These are phyloP conservation scores for Thalassia testudinum DNA, from an alignment of 116 monocot genomes.

Conservation along the genomic window DNA sequence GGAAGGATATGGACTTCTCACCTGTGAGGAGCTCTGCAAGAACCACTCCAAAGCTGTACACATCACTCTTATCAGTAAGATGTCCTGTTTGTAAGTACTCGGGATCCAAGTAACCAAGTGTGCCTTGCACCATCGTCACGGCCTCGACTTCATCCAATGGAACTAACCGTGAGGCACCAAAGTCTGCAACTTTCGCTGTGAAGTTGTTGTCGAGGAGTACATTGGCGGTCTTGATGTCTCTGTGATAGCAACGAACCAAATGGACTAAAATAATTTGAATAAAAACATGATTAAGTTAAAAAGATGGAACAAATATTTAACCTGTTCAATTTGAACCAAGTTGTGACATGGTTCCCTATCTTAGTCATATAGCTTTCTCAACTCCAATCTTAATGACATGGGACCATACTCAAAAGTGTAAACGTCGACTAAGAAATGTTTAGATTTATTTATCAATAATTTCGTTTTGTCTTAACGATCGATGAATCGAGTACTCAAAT, in stretches of 20 bases:
- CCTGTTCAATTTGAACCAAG: too few relatives aligned
- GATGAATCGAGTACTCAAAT: too few relatives aligned
- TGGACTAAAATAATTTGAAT: too few relatives aligned
- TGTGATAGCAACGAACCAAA: neutral
- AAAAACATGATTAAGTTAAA: too few relatives aligned
- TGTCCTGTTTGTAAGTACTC: slow-evolving; percentile 21
- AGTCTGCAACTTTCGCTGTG: slow-evolving; percentile 5
- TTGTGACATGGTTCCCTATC: too few relatives aligned
- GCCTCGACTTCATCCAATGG: neutral
- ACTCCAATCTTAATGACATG: too few relatives aligned
- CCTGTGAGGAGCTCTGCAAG: slow-evolving; percentile 17
- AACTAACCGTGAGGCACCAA: slow-evolving; percentile 2
- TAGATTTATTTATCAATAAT: too few relatives aligned
- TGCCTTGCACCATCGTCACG: slow-evolving; percentile 12
- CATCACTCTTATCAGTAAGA: slow-evolving; percentile 27
- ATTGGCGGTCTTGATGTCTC: slow-evolving; percentile 9
- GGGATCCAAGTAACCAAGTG: slow-evolving; percentile 27
- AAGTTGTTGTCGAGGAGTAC: neutral
- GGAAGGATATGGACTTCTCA: slow-evolving; percentile 4
- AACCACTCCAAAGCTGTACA: slow-evolving; percentile 21
- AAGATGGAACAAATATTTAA: too few relatives aligned
- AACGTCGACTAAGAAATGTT: too few relatives aligned
- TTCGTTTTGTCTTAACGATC: too few relatives aligned
- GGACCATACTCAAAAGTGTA: too few relatives aligned
- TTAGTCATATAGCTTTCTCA: too few relatives aligned